Conservation (phyloP, 1,139 yeast genomes). For the Maudiozyma humilis region DNA sequence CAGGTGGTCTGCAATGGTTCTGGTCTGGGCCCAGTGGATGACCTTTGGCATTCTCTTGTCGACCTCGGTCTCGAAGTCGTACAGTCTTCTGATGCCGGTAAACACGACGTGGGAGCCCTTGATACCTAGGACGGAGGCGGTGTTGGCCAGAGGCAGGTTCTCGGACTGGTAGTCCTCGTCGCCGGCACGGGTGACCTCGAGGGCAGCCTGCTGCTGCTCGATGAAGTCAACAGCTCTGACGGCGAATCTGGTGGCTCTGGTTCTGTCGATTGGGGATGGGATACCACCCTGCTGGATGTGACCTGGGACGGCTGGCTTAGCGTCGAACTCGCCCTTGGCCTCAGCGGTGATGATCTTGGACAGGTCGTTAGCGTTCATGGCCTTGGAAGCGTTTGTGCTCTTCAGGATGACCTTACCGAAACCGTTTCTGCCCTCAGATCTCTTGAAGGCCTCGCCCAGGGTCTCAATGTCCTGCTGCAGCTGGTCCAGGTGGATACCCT, state of each 20-base stretch:
- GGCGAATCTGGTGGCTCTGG: conserved; percentile 61
- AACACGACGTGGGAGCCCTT: conserved; percentile 69
- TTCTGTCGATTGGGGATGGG: conserved; percentile 75
- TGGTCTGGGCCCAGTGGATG: conserved; percentile 70
- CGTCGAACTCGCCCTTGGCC: conserved; percentile 60
- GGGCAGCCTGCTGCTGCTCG: conserved; percentile 37
- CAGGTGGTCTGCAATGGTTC: conserved; percentile 75
- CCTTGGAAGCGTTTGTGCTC: conserved; percentile 62
- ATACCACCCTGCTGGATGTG: conserved; percentile 78
- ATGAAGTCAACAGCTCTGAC: conserved; percentile 63
- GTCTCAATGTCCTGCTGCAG: conserved; percentile 70
- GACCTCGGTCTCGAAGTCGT: conserved; percentile 78
- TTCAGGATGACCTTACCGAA: conserved; percentile 62
- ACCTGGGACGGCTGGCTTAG: conserved; percentile 73
- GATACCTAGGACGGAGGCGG: conserved; percentile 85
- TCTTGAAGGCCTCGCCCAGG: conserved; percentile 57
- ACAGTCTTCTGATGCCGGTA: conserved; percentile 64
- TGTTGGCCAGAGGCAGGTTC: conserved; percentile 36
- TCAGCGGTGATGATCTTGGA: conserved; percentile 63
- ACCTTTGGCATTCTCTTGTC: conserved; percentile 78
- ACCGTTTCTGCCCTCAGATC: conserved; percentile 73
- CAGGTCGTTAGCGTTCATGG: conserved; percentile 56
- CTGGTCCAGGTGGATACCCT: conserved; percentile 62
- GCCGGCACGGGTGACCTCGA: conserved; percentile 27
- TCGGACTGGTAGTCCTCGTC: conserved; percentile 30